Evolutionary conservation across 805 yeast species (phyloP).

Genomic region (Candida succiphila): DNA sequence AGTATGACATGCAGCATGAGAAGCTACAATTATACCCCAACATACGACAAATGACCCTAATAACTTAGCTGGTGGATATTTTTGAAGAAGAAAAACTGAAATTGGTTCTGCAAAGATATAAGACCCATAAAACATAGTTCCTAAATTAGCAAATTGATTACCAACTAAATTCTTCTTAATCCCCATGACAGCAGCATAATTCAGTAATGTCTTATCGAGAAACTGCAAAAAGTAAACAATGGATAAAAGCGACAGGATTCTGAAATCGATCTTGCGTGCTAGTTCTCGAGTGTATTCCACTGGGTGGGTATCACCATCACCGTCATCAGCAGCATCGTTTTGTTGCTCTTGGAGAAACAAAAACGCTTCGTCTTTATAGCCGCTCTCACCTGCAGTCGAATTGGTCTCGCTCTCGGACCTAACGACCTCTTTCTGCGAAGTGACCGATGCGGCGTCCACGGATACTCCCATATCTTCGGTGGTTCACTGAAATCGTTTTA

Average conservation of each 20-base stretch:
- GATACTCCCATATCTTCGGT: no score
- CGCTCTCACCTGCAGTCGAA: neutral
- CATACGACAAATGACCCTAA: conserved; percentile 20
- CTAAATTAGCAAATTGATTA: conserved; percentile 4
- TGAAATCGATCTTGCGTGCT: neutral
- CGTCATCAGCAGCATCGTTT: neutral
- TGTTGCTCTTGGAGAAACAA: neutral
- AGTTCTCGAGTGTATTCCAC: neutral
- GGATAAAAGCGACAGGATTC: neutral
- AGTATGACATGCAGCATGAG: conserved; percentile 28
- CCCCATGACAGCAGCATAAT: conserved; percentile 60
- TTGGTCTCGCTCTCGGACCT: no score
- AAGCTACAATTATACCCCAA: conserved; percentile 51
- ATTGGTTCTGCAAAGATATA: conserved; percentile 1
- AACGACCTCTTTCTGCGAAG: no score
- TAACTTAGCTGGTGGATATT: conserved; percentile 1
- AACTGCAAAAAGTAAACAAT: conserved; percentile 1
- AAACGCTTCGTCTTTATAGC: conserved; percentile 1
- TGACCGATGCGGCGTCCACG: no score
- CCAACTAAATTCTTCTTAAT: conserved; percentile 17
- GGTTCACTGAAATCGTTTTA: no score
- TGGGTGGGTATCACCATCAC: no score
- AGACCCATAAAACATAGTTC: conserved; percentile 1
- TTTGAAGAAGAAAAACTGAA: neutral
- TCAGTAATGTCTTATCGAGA: conserved; percentile 46